Evolutionary conservation across 345 rosid genomes (phyloP), one percentile per base, ranked within the genome.

Genomic region (Leavenworthia alabamica): DNA sequence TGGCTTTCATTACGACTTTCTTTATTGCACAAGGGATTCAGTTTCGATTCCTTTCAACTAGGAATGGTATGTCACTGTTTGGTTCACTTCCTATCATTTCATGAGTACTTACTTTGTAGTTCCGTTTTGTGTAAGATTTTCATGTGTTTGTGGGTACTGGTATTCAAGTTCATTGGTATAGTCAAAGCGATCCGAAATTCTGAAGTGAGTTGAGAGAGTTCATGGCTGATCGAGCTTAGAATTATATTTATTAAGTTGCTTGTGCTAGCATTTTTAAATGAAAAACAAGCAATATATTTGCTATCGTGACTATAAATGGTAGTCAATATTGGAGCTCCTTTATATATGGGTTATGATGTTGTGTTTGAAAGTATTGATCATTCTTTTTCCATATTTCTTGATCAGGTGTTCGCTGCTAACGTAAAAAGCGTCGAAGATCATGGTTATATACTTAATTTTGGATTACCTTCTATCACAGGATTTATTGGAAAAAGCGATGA

Each of bases 381-480:
- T 70, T 17, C 65, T 36, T 57, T 51, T 35, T 23, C 52, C 63
- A 39, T 52, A 29, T 24, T 54, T 61, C 56, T 43, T 66, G 58
- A 62, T 7, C 75, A 93, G 99, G 90, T 84, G 39, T 78, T 93
- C 47, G 54, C 80, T 48, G 90, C 94, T 15, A 81, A 72, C 31
- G 86, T 87, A 55, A 93, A 81, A 80, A 93, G 99, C 67, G 39
- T 89, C 24, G 99, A 93, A 81, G 99, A 93, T 73, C 99, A 93
- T 63, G 99, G 99, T 48, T 93, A 80, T 78, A 85, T 93, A 57
- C 96, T 93, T 70, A 81, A 89, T 73, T 87, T 89, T 78, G 99
- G 99, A 43, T 70, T 73, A 56, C 78, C 94, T 71, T 83, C 87
- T 40, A 78, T 89, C 67, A 73, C 70, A 43, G 99, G 99, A 5